Base-by-base conservation (phyloP, 148 eudicot species). In the Hydrangea macrophylla region DNA sequence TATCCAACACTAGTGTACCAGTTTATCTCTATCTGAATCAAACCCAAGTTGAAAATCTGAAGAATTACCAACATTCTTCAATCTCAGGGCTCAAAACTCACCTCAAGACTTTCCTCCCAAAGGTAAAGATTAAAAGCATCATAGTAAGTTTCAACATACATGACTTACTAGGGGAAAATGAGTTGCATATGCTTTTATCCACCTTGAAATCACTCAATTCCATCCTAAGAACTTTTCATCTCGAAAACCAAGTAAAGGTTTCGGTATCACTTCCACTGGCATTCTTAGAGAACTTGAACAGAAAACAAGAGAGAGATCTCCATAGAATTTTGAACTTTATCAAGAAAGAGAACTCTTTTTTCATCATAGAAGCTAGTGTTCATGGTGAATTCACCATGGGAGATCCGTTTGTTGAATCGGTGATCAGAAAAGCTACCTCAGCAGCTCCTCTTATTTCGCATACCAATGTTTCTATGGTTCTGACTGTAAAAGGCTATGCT, bases 291-390 rank as follows among this genome's bases (percentile, higher is more conserved):
- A 60, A 54, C 57, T 58, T 71, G 62, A 65, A 60, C 31, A 54
- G n/a, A 24, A 18, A 59, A 40, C 66, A 71, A 24, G 58, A 23
- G 45, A 39, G 48, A 66, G 54, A 64, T 42, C 54, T 65, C 64
- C 61, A 39, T 24, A 45, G 51, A 55, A 26, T 66, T 18, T 67
- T 71, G 13, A 10, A 51, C 8, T 70, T 64, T 18, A 30, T 76
- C 13, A 58, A 28, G 9, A 54, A 60, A 65, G 10, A 61, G 30
- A 32, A 45, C 31, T 70, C 79, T 11, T 70, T 60, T 60, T 33
- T 76, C 24, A 54, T 65, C 65, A 45, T 76, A 66, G 71, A 65
- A 60, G 75, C 57, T n/a, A 37, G n/a, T 23, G 40, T 50, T 59
- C 67, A 58, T 28, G 79, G 60, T 51, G 62, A 65, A 39, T 59